Evolutionary conservation across 306 rosid species (phyloP).

Genomic region (Sechiopsis laciniata): DNA sequence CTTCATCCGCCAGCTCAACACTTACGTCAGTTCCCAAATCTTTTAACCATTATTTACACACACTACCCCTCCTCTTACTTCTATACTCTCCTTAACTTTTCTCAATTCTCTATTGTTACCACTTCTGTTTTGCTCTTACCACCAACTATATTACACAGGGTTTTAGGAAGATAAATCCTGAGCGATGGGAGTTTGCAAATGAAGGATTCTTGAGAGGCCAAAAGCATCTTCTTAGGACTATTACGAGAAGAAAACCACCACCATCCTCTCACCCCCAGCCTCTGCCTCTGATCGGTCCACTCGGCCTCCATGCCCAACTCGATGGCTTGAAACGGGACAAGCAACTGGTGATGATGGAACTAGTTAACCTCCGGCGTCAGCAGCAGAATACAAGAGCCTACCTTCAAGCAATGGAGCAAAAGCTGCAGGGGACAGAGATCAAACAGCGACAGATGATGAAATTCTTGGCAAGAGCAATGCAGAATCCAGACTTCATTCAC

Average conservation of each 20-base stretch:
- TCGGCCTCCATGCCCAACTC: not conserved
- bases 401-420: constrained; percentile 8
- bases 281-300: not conserved
- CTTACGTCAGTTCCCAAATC: constrained; percentile 8
- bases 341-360: constrained; percentile 9
- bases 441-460: constrained; percentile 19
- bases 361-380: constrained; percentile 3
- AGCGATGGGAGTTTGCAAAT: constrained; percentile 20
- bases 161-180: constrained; percentile 21
- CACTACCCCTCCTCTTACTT: no score
- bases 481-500: constrained; percentile 14
- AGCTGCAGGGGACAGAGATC: constrained; percentile 17
- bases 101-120: no score
- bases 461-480: constrained; percentile 17
- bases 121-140: no score
- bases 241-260: constrained; percentile 15
- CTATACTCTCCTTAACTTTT: no score
- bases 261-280: no score
- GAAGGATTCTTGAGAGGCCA: constrained; percentile 21
- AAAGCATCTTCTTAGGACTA: constrained; percentile 17
- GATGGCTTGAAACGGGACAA: not conserved
- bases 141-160: no score
- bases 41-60: no score
- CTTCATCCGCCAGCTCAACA: constrained; percentile 20
- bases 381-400: constrained; percentile 9